Percentiles rank a stretch among this genome's conserved stretches.
phyloP scores from a whole-genome alignment of 805 yeast genomes.

The Danielia reshetovae region DNA sequence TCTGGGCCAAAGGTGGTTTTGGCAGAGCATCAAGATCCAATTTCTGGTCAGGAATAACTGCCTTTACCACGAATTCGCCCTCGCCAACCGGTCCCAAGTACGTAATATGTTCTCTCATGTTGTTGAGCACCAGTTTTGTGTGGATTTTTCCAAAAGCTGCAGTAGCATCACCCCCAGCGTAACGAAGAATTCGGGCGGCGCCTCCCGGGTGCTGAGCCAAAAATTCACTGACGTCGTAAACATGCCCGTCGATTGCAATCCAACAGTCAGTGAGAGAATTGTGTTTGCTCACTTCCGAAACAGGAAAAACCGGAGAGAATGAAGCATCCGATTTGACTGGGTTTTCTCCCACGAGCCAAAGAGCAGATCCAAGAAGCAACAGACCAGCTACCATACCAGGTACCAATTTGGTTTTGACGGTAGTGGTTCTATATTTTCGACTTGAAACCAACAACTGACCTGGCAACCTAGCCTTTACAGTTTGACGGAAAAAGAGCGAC shows the following conservation, averaged over 20 bases:
- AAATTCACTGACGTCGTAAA: conserved; percentile 4
- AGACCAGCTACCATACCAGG: too few relatives aligned
- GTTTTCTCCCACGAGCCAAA: too few relatives aligned
- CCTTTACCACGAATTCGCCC: conserved; percentile 1
- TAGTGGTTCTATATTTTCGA: too few relatives aligned
- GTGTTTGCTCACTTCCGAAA: conserved; percentile 4
- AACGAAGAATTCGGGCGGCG: conserved; percentile 3
- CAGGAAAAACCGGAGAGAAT: conserved; percentile 1
- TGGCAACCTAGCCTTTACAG: too few relatives aligned
- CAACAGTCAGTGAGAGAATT: conserved; percentile 4
- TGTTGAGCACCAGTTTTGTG: conserved; percentile 3
- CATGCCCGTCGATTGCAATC: conserved; percentile 6
- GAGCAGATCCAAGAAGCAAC: too few relatives aligned
- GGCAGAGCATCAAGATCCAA: neutral
- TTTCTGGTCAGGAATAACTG: neutral
- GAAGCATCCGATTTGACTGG: conserved; percentile 3
- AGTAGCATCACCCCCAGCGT: conserved; percentile 4
- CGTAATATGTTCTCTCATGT: conserved; percentile 3
- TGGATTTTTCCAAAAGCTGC: conserved; percentile 1
- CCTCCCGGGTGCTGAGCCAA: conserved; percentile 5
- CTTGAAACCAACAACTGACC: too few relatives aligned
- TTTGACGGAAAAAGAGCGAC: too few relatives aligned
- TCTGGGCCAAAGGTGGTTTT: conserved; percentile 4
- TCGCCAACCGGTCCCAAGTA: conserved; percentile 5
- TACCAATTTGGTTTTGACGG: too few relatives aligned